Percentiles rank a stretch among this genome's conserved stretches.
These are phyloP conservation scores for Penicillium angulare DNA, from an alignment of 495 filamentous ascomycete genomes.

Conservation along the genomic window DNA sequence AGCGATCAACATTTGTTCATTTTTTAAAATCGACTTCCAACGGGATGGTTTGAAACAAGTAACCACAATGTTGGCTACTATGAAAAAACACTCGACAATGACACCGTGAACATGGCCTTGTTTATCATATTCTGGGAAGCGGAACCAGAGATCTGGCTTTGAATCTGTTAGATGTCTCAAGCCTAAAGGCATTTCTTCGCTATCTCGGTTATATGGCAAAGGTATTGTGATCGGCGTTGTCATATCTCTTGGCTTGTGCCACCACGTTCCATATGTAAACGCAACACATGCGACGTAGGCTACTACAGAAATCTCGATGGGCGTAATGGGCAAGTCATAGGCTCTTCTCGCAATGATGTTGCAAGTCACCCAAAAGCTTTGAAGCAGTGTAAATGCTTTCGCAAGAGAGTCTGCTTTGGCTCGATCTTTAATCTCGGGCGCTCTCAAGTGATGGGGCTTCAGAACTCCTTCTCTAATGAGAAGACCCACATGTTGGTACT, in stretches of 20 bases:
- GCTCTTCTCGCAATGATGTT: conserved; percentile 10
- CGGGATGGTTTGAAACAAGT: no score
- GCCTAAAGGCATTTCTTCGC: background rate
- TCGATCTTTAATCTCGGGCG: conserved; percentile 10
- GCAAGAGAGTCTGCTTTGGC: conserved; percentile 16
- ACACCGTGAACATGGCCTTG: no score
- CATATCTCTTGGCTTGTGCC: conserved; percentile 15
- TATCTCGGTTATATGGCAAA: conserved; percentile 1
- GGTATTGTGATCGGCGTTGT: conserved; percentile 6
- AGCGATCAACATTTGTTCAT: no score
- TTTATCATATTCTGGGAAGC: background rate
- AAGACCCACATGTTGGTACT: conserved; percentile 1
- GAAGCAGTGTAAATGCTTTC: conserved; percentile 12
- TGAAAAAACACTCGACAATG: no score
- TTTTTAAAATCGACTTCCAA: no score
- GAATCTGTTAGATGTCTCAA: background rate
- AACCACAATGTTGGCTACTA: no score
- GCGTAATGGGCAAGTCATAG: conserved; percentile 5
- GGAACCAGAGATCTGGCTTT: background rate
- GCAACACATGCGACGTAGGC: background rate
- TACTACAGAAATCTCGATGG: background rate
- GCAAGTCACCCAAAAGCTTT: conserved; percentile 3
- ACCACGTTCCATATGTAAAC: conserved; percentile 5
- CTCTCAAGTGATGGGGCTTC: conserved; percentile 1
- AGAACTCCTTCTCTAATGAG: conserved; percentile 10